These are phyloP conservation scores for Vaccinium darrowii DNA, from an alignment of 148 eudicot genomes.

Conservation along the genomic window DNA sequence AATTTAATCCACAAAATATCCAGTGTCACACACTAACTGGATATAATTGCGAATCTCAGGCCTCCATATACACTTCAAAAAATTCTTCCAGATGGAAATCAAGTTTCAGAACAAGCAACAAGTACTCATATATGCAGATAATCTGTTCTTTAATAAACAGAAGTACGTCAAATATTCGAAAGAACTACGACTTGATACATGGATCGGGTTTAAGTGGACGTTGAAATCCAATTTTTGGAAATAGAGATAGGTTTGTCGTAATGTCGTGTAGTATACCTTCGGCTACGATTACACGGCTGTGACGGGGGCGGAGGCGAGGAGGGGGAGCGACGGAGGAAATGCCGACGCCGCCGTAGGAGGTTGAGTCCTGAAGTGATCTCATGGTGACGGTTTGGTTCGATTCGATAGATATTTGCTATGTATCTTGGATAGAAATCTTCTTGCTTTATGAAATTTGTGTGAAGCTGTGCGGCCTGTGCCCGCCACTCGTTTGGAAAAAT, in stretches of 20 bases:
- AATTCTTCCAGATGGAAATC: too few relatives aligned
- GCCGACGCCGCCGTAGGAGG: constrained; percentile 11
- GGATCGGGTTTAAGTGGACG: neutral
- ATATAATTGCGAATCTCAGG: neutral
- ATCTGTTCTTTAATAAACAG: neutral
- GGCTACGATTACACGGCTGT: neutral
- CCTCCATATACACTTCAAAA: neutral
- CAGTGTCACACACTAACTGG: too few relatives aligned
- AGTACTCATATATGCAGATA: too few relatives aligned
- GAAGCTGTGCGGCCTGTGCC: too few relatives aligned
- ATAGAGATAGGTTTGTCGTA: too few relatives aligned
- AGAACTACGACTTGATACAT: neutral
- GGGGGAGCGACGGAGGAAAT: constrained; percentile 7
- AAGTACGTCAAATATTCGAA: neutral
- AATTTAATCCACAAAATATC: neutral
- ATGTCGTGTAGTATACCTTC: constrained; percentile 1
- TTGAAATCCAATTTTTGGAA: neutral
- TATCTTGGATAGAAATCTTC: too few relatives aligned
- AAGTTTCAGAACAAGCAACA: neutral
- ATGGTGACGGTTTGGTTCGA: constrained; percentile 5
- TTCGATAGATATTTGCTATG: neutral
- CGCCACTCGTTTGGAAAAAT: too few relatives aligned
- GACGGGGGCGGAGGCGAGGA: neutral
- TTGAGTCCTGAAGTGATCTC: constrained; percentile 19
- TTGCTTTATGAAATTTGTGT: too few relatives aligned